These are phyloP conservation scores for Fusarium coicis DNA, from an alignment of 2,329 filamentous ascomycete species.

Conservation along the genomic window DNA sequence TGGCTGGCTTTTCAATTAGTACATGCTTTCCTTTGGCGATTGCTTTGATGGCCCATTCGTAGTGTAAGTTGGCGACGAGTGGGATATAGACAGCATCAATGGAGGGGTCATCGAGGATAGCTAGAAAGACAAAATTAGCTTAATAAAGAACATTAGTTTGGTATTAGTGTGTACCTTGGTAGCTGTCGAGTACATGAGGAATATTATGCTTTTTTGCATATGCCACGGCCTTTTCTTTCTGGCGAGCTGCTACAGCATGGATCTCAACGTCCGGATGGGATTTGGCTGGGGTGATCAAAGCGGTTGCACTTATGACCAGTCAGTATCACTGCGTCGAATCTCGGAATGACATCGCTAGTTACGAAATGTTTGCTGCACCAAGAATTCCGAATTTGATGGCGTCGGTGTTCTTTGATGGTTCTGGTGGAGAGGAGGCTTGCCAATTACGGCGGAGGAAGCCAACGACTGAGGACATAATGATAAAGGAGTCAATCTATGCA, in stretches of 20 bases:
- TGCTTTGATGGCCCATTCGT: not conserved
- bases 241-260: not conserved
- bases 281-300: not conserved
- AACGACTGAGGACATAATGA: not conserved
- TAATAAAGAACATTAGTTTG: rapidly evolving
- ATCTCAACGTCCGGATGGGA: not conserved
- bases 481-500: not conserved
- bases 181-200: not conserved
- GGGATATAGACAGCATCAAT: conserved; percentile 1
- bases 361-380: not conserved
- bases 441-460: not conserved
- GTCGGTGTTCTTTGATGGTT: not conserved
- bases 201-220: not conserved
- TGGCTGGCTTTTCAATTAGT: not conserved
- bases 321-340: not conserved
- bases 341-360: not conserved
- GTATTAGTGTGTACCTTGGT: not conserved
- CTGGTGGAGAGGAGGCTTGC: not conserved
- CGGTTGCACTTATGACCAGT: not conserved
- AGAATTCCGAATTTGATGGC: not conserved
- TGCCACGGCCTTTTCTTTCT: not conserved
- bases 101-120: not conserved
- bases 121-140: not conserved
- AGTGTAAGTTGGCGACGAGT: not conserved
- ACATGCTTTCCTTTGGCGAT: not conserved